phyloP scores from a whole-genome alignment of 441 rosid genomes.

The Biscutella auriculata region DNA sequence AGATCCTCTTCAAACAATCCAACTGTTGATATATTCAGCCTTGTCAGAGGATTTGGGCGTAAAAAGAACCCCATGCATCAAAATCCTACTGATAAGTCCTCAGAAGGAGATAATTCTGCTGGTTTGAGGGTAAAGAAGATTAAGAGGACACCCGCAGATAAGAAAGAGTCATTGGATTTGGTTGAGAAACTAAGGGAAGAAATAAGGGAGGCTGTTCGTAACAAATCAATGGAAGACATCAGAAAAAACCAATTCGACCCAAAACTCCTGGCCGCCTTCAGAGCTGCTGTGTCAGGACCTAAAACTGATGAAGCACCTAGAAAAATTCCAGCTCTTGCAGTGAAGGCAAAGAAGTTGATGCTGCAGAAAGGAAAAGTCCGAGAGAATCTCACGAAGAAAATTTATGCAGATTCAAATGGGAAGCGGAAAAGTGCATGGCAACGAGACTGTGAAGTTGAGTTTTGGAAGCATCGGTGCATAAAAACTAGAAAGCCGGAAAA shows the following conservation, averaged over 20 bases:
- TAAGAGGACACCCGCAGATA: constrained; percentile 56
- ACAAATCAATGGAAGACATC: constrained; percentile 49
- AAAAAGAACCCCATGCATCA: constrained; percentile 24
- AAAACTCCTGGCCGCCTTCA: constrained; percentile 87
- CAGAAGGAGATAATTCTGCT: constrained; percentile 43
- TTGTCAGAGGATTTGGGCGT: constrained; percentile 45
- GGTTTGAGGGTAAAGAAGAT: constrained; percentile 93
- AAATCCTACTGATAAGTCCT: constrained; percentile 31
- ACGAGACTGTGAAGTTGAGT: constrained; percentile 94
- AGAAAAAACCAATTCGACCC: constrained; percentile 73
- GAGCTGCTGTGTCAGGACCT: constrained; percentile 71
- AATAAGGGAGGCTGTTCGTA: constrained; percentile 82
- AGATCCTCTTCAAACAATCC: constrained; percentile 24
- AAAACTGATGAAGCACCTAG: constrained; percentile 49
- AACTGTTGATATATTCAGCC: constrained; percentile 55
- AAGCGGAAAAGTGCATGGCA: constrained; percentile 88
- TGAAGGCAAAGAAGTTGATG: constrained; percentile 73
- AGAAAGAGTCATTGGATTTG: constrained; percentile 52
- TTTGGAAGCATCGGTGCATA: constrained; percentile 95
- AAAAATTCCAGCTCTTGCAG: constrained; percentile 42
- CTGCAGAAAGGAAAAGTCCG: constrained; percentile 96
- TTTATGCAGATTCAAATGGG: constrained; percentile 80
- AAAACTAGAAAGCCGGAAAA: constrained; percentile 77
- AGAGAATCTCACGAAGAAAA: constrained; percentile 90
- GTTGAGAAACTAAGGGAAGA: constrained; percentile 84